Percentiles rank a stretch among this genome's conserved stretches.
phyloP scores from a whole-genome alignment of 108 stramenopile species.

The Conticribra guillardii region DNA sequence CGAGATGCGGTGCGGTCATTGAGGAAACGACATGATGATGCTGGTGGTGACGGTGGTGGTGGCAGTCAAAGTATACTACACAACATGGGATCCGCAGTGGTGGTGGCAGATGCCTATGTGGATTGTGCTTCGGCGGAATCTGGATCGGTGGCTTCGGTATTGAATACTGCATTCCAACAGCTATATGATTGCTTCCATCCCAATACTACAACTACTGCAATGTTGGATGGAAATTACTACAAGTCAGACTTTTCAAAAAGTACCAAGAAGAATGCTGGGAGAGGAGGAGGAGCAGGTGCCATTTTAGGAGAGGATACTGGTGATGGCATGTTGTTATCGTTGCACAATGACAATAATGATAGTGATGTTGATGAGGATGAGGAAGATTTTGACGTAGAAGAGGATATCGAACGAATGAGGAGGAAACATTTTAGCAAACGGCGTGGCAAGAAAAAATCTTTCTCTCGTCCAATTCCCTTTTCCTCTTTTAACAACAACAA shows the following conservation, averaged over 20 bases:
- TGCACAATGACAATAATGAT: conserved; percentile 15
- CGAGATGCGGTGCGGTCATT: no score
- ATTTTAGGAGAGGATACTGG: not conserved
- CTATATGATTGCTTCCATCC: conserved; percentile 37
- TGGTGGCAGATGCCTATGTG: conserved; percentile 57
- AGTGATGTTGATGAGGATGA: conserved; percentile 44
- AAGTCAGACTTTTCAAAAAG: not conserved
- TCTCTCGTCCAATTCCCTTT: no score
- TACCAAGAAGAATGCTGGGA: no score
- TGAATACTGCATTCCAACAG: conserved; percentile 50
- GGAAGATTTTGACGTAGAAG: conserved; percentile 33
- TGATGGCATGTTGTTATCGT: not conserved
- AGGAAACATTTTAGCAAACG: conserved; percentile 7
- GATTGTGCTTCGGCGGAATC: conserved; percentile 61
- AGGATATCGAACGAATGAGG: conserved; percentile 35
- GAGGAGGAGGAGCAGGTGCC: not conserved
- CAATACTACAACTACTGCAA: conserved; percentile 2
- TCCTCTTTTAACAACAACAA: no score
- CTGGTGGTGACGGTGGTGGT: not conserved
- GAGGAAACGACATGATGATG: no score
- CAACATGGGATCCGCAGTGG: not conserved
- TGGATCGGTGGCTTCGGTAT: conserved; percentile 27
- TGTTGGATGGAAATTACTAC: not conserved
- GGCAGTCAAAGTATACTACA: not conserved
- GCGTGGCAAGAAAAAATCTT: conserved; percentile 9